phyloP scores from a whole-genome alignment of 2,329 filamentous ascomycete species.

The Calonectria multiphialidica region DNA sequence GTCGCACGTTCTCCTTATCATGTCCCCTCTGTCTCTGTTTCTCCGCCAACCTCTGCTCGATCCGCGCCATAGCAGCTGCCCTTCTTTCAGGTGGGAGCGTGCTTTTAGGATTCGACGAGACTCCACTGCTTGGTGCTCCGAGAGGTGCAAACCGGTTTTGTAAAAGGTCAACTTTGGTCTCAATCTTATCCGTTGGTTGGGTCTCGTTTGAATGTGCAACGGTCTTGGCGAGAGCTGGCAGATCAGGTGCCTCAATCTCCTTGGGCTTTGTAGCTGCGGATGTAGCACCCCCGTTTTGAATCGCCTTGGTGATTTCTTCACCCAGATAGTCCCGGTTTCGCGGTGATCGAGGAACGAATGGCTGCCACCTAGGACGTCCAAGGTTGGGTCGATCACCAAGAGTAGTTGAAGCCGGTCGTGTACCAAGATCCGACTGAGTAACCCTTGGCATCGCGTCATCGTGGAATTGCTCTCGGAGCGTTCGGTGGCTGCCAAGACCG shows the following conservation, averaged over 20 bases:
- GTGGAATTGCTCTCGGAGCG: slow-evolving; percentile 51
- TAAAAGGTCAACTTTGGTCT: slow-evolving; percentile 58
- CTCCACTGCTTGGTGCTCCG: slow-evolving; percentile 51
- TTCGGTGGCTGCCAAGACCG: slow-evolving; percentile 35
- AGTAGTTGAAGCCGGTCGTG: slow-evolving; percentile 27
- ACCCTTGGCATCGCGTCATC: slow-evolving; percentile 41
- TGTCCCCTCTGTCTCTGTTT: slow-evolving; percentile 53
- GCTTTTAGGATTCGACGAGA: slow-evolving; percentile 55
- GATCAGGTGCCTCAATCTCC: slow-evolving; percentile 40
- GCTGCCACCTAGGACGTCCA: slow-evolving; percentile 54
- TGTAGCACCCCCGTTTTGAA: slow-evolving; percentile 45
- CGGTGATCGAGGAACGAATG: slow-evolving; percentile 56
- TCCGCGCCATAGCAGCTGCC: slow-evolving; percentile 66
- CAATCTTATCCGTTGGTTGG: slow-evolving; percentile 38
- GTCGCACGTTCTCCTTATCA: slow-evolving; percentile 66
- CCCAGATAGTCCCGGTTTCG: slow-evolving; percentile 53
- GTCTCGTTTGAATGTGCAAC: slow-evolving; percentile 33
- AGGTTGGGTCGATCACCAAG: slow-evolving; percentile 43
- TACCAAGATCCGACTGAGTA: slow-evolving; percentile 31
- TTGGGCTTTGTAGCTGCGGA: slow-evolving; percentile 38
- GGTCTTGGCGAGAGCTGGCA: slow-evolving; percentile 43
- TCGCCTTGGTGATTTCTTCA: slow-evolving; percentile 46
- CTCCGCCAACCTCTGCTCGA: slow-evolving; percentile 66
- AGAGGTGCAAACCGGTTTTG: slow-evolving; percentile 60
- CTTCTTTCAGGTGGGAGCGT: slow-evolving; percentile 63